Evolutionary conservation across 768 basidiomycete species (phyloP), one percentile per base, ranked within the genome.

Genomic region (button mushroom (Agaricus bisporus)): DNA sequence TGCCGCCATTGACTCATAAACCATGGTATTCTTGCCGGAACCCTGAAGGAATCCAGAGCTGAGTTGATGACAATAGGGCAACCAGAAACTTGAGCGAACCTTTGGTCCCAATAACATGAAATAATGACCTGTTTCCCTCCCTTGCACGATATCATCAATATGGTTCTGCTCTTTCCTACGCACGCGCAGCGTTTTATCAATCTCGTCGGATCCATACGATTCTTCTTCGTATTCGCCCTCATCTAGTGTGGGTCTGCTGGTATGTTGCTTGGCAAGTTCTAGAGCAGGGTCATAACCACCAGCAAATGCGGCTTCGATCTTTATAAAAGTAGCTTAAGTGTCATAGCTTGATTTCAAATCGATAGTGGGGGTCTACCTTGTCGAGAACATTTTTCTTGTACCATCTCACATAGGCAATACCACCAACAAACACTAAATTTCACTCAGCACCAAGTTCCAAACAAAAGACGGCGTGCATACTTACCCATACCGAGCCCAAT

Each of bases 351-450:
- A 36, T 32, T 32, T 3, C 35, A 5, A 9, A 36, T 15, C 37
- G 32, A 32, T 25, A 9, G 41, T 36, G 12, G 25, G 28, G 32
- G 49, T 61, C n/a, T 59, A 87, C 91, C 78, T 95, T 87, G 66
- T 81, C 72, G 17, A 94, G 72, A n/a, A 94, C 92, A 60, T 85
- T 82, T 59, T 75, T 78, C 68, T 93, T 92, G 71, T 94, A 93
- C 86, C 83, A 91, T 28, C 74, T 71, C 49, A 89, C 68, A 67
- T 91, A 91, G 22, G 75, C 78, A 7, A 86, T 72, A 43, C 91
- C 89, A 38, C 88, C 86, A 12, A 80, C 62, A 60, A 91, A 86
- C 6, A 85, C 81, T 85, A 39, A 5, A n/a, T n/a, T 51, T 58
- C 6, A 59, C 38, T 29, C 11, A 61, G 32, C 32, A 54, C 10